Evolutionary conservation across 148 eudicot species (phyloP), one percentile per base, ranked within the genome.

Genomic region (Heliamphora exappendiculata): DNA sequence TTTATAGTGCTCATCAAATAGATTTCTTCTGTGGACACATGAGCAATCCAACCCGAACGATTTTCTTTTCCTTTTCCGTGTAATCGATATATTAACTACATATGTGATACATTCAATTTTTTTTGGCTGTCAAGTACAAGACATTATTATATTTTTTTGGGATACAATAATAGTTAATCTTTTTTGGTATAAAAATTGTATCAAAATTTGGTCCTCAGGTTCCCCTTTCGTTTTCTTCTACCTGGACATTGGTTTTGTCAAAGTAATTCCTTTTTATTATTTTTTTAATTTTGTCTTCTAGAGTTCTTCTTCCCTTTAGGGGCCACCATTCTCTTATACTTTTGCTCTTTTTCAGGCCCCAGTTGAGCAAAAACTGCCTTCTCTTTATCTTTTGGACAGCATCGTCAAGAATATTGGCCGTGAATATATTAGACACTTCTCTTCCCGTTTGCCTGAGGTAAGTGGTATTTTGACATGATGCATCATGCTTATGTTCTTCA

Each of bases 341-440:
- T n/a, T 63, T 42, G 11, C 34, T n/a, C 45, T 82, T 76, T n/a
- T 87, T 82, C 93, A 95, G 99, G 99, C 84, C 55, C 82, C 94
- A 60, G 90, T 81, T 34, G 98, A 93, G 63, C 94, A 89, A 76
- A 95, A 95, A 79, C 83, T 95, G 82, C 97, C 99, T 60, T 85
- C 94, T 77, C 87, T 95, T 68, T 95, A 95, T 83, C 92, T 95
- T 76, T 79, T 95, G 91, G 99, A 95, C 74, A 95, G 99, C 84
- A 91, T 95, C 78, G 98, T 90, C 72, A 95, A 95, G 87, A 95
- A 95, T 85, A 93, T 95, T 77, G 97, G 99, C 45, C 78, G 84
- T 57, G 98, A 90, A 26, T 95, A 95, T 82, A 77, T 87, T 73
- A 82, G 80, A 72, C 73, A 89, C 84, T 91, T 93, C 79, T 87